Evolutionary conservation across 2,329 filamentous ascomycete genomes (phyloP), one percentile per base, ranked within the genome.

Genomic region (Trichoderma koningii): DNA sequence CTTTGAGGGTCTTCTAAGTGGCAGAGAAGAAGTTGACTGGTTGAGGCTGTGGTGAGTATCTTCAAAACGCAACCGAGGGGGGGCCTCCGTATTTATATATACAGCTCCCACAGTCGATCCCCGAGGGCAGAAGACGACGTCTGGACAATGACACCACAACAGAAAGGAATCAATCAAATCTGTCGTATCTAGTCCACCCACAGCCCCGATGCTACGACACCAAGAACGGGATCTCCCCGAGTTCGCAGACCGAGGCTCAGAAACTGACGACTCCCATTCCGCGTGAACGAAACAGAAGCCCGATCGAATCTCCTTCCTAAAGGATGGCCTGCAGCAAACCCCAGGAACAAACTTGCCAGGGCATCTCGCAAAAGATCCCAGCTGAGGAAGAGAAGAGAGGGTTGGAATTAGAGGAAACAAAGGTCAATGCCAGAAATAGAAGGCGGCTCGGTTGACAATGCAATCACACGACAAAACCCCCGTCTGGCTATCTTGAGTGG

Each of bases 301-400:
- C 34, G 34, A 38, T 38, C 34, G 12, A 38, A 56, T 64, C 62
- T 64, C 62, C 62, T 64, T 64, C 62, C 62, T 56, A 64, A 64
- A 47, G 28, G 41, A 44, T 14, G 56, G 23, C 19, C 21, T 26
- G 28, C 59, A 53, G 19, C 17, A 45, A 42, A 30, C 34, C 34
- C 34, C 34, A 10, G 12, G 34, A 4, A 12, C 14, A 38, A 38
- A 38, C 23, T 21, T 30, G 48, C 62, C 30, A 15, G 30, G 52
- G n/a, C 34, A 14, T 14, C 6, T 51, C 17, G 62, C 62, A 64
- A 64, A 64, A 64, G 62, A 64, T 57, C 62, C 62, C 48, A 44
- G 51, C 34, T 50, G 47, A 45, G 38, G 23, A 41, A 53, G 5
- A n/a, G 21, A 26, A 14, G 34, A 14, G 34, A 14, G 34, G 10